These are phyloP conservation scores for Pleurotus sapidus DNA, from an alignment of 768 basidiomycete genomes.

Conservation along the genomic window DNA sequence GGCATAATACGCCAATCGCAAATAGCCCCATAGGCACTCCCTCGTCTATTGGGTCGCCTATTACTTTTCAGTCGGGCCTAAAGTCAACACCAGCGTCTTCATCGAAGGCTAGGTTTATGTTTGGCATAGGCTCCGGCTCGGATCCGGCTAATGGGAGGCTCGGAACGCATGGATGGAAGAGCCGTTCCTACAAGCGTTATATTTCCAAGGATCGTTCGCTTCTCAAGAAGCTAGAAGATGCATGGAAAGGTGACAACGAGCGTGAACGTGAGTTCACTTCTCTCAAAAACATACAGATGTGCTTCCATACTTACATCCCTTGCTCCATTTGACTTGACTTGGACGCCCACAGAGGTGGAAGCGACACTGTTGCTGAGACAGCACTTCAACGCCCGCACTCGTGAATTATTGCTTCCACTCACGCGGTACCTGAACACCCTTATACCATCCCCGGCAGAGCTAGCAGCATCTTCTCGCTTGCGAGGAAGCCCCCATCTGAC, in stretches of 20 bases:
- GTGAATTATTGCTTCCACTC: conserved; percentile 82
- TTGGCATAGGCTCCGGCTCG: neutral
- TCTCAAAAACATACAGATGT: conserved; percentile 26
- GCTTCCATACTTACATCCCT: conserved; percentile 23
- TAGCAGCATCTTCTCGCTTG: conserved; percentile 27
- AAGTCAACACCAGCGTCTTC: conserved; percentile 4
- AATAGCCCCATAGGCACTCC: neutral
- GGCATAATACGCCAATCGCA: neutral
- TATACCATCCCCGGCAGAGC: conserved; percentile 68
- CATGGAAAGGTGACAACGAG: conserved; percentile 43
- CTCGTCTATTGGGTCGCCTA: neutral
- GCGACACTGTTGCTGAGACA: conserved; percentile 67
- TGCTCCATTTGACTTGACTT: conserved; percentile 1
- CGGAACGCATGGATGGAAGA: conserved; percentile 56
- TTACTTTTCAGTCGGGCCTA: neutral
- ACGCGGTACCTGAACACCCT: conserved; percentile 89
- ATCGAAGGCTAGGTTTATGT: conserved; percentile 21
- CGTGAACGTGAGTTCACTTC: conserved; percentile 19
- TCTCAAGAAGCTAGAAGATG: conserved; percentile 69
- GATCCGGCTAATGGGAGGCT: neutral
- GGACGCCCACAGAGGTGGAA: conserved; percentile 42
- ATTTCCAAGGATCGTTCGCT: conserved; percentile 81
- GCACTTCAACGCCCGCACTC: conserved; percentile 85
- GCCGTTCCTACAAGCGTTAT: conserved; percentile 76
- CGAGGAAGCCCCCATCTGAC: neutral